Evolutionary conservation across 768 basidiomycete species (phyloP).

Genomic region (Scleroderma citrinum): DNA sequence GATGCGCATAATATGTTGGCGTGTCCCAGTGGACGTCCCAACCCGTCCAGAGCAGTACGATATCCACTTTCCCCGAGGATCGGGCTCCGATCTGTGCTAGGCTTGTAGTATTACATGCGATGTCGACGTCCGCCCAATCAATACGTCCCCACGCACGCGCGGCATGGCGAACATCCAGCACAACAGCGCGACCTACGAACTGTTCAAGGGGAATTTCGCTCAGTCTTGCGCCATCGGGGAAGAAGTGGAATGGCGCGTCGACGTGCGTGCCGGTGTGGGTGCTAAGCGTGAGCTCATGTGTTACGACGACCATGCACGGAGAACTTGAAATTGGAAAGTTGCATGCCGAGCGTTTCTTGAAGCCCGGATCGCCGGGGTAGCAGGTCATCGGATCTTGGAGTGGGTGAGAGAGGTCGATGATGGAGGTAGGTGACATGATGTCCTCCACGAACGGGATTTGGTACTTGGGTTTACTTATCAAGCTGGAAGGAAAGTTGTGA

Average conservation of each 20-base stretch:
- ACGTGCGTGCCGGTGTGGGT: conserved; percentile 78
- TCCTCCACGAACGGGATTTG: neutral
- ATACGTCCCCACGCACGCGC: conserved; percentile 43
- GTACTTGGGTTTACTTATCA: neutral
- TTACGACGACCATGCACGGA: conserved; percentile 15
- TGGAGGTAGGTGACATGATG: conserved; percentile 10
- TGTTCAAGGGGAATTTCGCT: conserved; percentile 50
- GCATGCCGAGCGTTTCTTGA: conserved; percentile 17
- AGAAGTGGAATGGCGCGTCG: conserved; percentile 73
- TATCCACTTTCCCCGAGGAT: conserved; percentile 24
- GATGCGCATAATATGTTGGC: conserved; percentile 52
- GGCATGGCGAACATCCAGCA: conserved; percentile 47
- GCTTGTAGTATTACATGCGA: neutral
- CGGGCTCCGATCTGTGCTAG: conserved; percentile 17
- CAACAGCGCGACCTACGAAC: conserved; percentile 49
- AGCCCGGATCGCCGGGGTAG: conserved; percentile 25
- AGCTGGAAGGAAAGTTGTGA: neutral
- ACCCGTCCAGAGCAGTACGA: conserved; percentile 59
- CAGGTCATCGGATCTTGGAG: conserved; percentile 16
- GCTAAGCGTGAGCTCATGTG: conserved; percentile 42
- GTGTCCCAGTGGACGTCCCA: conserved; percentile 57
- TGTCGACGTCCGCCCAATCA: conserved; percentile 38
- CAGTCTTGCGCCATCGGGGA: conserved; percentile 49
- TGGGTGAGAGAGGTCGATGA: conserved; percentile 25
- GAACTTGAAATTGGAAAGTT: conserved; percentile 6